Evolutionary conservation across 768 basidiomycete species (phyloP).

Genomic region (Cubamyces sp.): DNA sequence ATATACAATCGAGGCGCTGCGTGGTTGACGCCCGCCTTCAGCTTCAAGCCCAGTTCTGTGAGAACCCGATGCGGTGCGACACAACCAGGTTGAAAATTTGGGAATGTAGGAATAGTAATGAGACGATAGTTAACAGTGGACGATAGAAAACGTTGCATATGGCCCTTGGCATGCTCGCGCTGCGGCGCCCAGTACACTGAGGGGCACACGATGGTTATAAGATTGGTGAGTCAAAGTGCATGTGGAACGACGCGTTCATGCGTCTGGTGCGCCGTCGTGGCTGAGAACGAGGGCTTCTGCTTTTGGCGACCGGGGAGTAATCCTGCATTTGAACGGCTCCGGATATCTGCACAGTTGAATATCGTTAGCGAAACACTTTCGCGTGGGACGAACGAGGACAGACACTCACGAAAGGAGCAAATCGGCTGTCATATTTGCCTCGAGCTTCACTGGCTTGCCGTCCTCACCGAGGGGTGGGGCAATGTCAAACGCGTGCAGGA

Average conservation of each 20-base stretch:
- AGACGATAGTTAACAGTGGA: too few species aligned
- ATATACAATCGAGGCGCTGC: too few species aligned
- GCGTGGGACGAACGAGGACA: background rate
- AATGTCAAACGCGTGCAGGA: conserved; percentile 19
- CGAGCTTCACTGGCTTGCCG: conserved; percentile 44
- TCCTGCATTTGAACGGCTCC: conserved; percentile 9
- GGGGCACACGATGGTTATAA: too few species aligned
- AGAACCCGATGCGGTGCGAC: too few species aligned
- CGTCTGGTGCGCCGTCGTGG: background rate
- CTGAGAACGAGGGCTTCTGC: conserved; percentile 6
- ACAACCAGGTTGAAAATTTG: too few species aligned
- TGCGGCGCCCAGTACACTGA: too few species aligned
- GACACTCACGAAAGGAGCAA: conserved; percentile 49
- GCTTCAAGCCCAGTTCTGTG: too few species aligned
- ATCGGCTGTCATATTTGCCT: conserved; percentile 43
- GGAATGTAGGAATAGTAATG: too few species aligned
- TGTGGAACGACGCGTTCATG: background rate
- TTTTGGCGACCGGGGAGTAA: conserved; percentile 10
- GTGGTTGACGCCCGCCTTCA: too few species aligned
- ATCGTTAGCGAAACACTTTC: background rate
- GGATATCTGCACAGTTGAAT: background rate
- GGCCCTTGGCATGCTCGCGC: too few species aligned
- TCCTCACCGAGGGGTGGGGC: conserved; percentile 28
- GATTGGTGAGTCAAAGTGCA: background rate
- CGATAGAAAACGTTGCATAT: too few species aligned